Evolutionary conservation across 768 basidiomycete species (phyloP).

Genomic region (Tubosaeta sp.): DNA sequence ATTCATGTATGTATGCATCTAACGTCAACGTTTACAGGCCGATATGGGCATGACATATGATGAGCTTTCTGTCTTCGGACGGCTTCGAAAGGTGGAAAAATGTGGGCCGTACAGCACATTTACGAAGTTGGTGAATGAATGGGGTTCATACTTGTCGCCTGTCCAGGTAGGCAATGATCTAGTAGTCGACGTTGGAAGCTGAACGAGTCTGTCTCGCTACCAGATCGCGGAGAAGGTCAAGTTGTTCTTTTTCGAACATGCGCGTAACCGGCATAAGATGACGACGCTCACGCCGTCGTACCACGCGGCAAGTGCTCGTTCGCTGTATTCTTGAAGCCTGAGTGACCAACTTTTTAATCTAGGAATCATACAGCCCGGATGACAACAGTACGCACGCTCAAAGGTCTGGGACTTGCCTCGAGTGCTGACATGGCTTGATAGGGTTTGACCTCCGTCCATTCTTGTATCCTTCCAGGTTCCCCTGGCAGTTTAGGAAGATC

Average conservation of each 20-base stretch:
- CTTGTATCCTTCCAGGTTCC: slow-evolving; percentile 91
- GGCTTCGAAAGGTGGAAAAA: slow-evolving; percentile 93
- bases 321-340: not conserved
- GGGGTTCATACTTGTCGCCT: slow-evolving; percentile 85
- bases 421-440: slow-evolving; percentile 27
- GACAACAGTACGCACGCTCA: slow-evolving; percentile 73
- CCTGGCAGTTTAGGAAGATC: slow-evolving; percentile 96
- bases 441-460: slow-evolving; percentile 96
- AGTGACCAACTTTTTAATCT: not conserved
- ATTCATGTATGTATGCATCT: not conserved
- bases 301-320: slow-evolving; percentile 66
- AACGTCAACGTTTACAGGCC: slow-evolving; percentile 43
- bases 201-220: not conserved
- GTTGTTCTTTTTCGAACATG: slow-evolving; percentile 94
- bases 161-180: slow-evolving; percentile 51
- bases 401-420: too few relatives aligned
- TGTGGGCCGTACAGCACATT: slow-evolving; percentile 98
- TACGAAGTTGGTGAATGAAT: slow-evolving; percentile 90
- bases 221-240: slow-evolving; percentile 96
- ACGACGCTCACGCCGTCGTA: slow-evolving; percentile 92
- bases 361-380: slow-evolving; percentile 97
- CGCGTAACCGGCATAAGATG: slow-evolving; percentile 98
- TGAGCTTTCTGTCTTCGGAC: slow-evolving; percentile 89
- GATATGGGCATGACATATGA: slow-evolving; percentile 99
- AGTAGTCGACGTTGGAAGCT: not conserved